These are phyloP conservation scores for Hypoxylon sp. DNA, from an alignment of 2,329 filamentous ascomycete genomes.

Conservation along the genomic window DNA sequence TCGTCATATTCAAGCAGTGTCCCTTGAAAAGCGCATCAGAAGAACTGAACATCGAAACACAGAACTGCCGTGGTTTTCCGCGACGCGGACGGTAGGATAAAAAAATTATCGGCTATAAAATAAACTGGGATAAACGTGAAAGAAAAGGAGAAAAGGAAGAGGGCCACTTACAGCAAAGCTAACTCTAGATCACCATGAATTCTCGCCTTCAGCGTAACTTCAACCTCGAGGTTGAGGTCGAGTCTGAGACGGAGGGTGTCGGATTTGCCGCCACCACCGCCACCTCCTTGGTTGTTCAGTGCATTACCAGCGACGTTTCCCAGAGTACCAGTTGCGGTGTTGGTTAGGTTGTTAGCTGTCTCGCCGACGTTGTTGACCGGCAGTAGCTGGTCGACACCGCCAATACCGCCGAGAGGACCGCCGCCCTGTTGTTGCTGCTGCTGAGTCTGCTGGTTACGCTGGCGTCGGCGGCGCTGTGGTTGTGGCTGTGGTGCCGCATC, in stretches of 20 bases:
- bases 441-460: slow-evolving; percentile 37
- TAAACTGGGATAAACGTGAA: neutral
- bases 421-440: slow-evolving; percentile 44
- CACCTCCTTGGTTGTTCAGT: slow-evolving; percentile 42
- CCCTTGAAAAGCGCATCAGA: slow-evolving; percentile 48
- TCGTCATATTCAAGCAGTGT: slow-evolving; percentile 44
- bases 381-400: slow-evolving; percentile 49
- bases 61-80: neutral
- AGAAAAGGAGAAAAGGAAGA: slow-evolving; percentile 4
- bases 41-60: slow-evolving; percentile 26
- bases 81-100: slow-evolving; percentile 14
- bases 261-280: slow-evolving; percentile 58
- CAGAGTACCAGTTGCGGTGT: slow-evolving; percentile 49
- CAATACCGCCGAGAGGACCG: slow-evolving; percentile 49
- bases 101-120: neutral
- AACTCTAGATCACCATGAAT: slow-evolving; percentile 88
- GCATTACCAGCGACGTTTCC: slow-evolving; percentile 49
- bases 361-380: slow-evolving; percentile 52
- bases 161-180: slow-evolving; percentile 70
- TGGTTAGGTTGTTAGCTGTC: slow-evolving; percentile 52
- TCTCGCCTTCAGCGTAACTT: slow-evolving; percentile 87
- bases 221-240: slow-evolving; percentile 86
- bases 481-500: slow-evolving; percentile 49
- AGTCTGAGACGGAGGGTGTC: slow-evolving; percentile 80
- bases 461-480: slow-evolving; percentile 44